Base-by-base conservation (phyloP, 495 filamentous ascomycete species). In the Chlorociboria aeruginascens region DNA sequence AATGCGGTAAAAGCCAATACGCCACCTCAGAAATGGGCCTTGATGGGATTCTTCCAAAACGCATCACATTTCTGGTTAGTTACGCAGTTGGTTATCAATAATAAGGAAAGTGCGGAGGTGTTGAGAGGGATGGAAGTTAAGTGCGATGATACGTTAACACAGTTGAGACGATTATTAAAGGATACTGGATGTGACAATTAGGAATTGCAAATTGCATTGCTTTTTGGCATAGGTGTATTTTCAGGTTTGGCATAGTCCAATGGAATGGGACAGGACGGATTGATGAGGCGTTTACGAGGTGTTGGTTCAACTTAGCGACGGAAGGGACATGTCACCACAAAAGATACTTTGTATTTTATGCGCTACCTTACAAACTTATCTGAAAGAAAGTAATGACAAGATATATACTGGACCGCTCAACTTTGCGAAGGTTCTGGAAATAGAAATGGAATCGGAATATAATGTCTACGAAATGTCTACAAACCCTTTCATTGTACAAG, bases 11-110 rank as follows among this genome's bases (percentile, higher is more conserved):
- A 41, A 6, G 16, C 40, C 2, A 53, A 39, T 32, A 53, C 41
- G 7, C 41, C 51, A 10, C 42, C 13, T 25, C 20, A 48, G 10
- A 41, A 40, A 6, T 53, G 51, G 51, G 51, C 46, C n/a, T 49
- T 30, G 30, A 17, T 53, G 14, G 51, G 51, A 4, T 53, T 53
- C 36, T 53, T 53, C 28, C 29, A 40, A 40, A 53, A 53, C 17
- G 51, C 40, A 6, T 53, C 49, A 20, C 49, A 53, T 28, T 53
- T 49, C 42, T 53, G 51, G 51, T 41, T 53, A 4, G 41, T 53
- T 6, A 53, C 51, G 11, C 51, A 53, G 17, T 30, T 53, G 8
- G 11, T 53, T 25, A 48, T 53, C n/a, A 49, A 40, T 28, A 53
- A 45, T 25, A 49, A 39, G 33, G 46, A 45, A 2, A 53, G 51